phyloP scores from a whole-genome alignment of 495 filamentous ascomycete genomes.

The Massariosphaeria phaeospora region DNA sequence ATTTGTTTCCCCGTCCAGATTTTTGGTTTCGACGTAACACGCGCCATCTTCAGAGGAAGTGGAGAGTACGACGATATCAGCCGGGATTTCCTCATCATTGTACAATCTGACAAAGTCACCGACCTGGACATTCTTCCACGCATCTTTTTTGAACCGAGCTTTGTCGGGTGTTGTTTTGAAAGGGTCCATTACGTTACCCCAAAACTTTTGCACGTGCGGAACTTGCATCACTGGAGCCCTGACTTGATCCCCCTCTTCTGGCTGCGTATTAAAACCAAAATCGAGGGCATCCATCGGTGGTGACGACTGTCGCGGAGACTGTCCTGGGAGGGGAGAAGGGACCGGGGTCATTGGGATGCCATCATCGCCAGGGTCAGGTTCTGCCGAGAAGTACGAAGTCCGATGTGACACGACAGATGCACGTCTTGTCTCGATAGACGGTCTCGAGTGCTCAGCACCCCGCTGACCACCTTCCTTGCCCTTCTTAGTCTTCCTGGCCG shows the following conservation, averaged over 20 bases:
- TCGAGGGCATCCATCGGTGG: slow-evolving; percentile 28
- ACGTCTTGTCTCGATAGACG: slow-evolving; percentile 63
- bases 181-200: slow-evolving; percentile 62
- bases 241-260: slow-evolving; percentile 17
- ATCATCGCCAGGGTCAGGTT: slow-evolving; percentile 43
- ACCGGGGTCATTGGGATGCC: slow-evolving; percentile 95
- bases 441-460: slow-evolving; percentile 47
- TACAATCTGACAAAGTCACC: slow-evolving; percentile 96
- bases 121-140: slow-evolving; percentile 93
- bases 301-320: slow-evolving; percentile 23
- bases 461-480: slow-evolving; percentile 43
- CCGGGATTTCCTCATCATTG: slow-evolving; percentile 92
- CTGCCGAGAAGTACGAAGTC: slow-evolving; percentile 54
- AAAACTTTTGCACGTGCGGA: slow-evolving; percentile 37
- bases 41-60: slow-evolving; percentile 92
- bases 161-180: slow-evolving; percentile 54
- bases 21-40: slow-evolving; percentile 98
- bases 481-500: slow-evolving; percentile 43
- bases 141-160: slow-evolving; percentile 82
- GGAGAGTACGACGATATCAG: slow-evolving; percentile 91
- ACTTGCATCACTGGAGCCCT: neutral
- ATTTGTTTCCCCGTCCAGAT: slow-evolving; percentile 96
- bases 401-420: slow-evolving; percentile 58
- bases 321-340: slow-evolving; percentile 67
- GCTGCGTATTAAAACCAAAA: slow-evolving; percentile 7